These are phyloP conservation scores for Pseudopithomyces maydicus DNA, from an alignment of 2,329 filamentous ascomycete genomes.

Conservation along the genomic window DNA sequence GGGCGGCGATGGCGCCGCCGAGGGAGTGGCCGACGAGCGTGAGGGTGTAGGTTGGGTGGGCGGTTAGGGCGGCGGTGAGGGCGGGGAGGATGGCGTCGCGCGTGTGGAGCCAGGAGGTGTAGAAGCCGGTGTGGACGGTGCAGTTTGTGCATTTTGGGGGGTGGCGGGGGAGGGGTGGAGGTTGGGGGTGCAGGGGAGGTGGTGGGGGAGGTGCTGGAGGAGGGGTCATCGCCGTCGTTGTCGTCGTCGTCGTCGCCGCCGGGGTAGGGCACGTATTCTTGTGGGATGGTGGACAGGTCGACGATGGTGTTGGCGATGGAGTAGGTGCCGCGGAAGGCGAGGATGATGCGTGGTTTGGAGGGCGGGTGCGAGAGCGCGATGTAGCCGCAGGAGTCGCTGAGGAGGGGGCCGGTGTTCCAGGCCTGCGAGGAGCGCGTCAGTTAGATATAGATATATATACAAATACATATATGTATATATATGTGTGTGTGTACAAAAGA, in stretches of 20 bases:
- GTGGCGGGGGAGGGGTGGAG: conserved; percentile 33
- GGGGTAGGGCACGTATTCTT: conserved; percentile 89
- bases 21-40: conserved; percentile 89
- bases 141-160: conserved; percentile 76
- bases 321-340: conserved; percentile 94
- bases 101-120: conserved; percentile 80
- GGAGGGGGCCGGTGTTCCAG: conserved; percentile 86
- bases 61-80: conserved; percentile 62
- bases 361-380: conserved; percentile 80
- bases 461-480: conserved; percentile 10
- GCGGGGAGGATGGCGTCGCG: conserved; percentile 70
- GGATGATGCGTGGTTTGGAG: conserved; percentile 68
- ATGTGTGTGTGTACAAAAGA: background rate
- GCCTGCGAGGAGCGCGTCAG: conserved; percentile 52
- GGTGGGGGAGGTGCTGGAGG: conserved; percentile 33
- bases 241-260: conserved; percentile 50
- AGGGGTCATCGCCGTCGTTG: conserved; percentile 51
- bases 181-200: conserved; percentile 14
- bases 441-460: conserved; percentile 10
- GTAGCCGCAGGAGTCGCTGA: conserved; percentile 93
- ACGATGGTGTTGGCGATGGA: conserved; percentile 89
- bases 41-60: conserved; percentile 73
- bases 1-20: conserved; percentile 86
- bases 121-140: conserved; percentile 90
- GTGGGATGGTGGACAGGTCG: conserved; percentile 86